Conservation (phyloP, 148 eudicot species). For the Fagopyrum esculentum region DNA sequence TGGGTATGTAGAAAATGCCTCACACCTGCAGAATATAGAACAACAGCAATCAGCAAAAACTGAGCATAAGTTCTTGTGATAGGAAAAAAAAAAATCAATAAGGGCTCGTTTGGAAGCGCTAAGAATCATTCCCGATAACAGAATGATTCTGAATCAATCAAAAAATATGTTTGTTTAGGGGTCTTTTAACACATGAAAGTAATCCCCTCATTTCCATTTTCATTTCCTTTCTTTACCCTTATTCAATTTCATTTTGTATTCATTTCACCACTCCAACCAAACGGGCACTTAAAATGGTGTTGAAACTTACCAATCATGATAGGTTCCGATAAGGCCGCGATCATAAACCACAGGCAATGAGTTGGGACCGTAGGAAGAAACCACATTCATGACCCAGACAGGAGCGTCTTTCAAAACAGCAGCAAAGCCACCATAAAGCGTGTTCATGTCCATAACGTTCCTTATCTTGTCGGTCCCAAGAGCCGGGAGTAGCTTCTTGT, state of each 20-base stretch:
- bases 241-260: no score
- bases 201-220: no score
- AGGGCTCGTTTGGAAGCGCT: neutral
- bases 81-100: neutral
- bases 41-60: neutral
- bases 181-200: no score
- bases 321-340: conserved; percentile 87
- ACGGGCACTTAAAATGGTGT: neutral
- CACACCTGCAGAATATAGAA: conserved; percentile 48
- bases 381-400: conserved; percentile 96
- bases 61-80: neutral
- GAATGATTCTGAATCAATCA: no score
- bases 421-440: conserved; percentile 85
- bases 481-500: conserved; percentile 66
- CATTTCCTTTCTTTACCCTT: no score
- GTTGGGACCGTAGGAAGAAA: conserved; percentile 73
- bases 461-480: conserved; percentile 77
- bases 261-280: neutral
- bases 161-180: no score
- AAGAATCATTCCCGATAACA: no score
- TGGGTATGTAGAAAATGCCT: conserved; percentile 96
- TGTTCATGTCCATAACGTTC: conserved; percentile 98
- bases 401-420: conserved; percentile 67
- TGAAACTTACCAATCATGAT: conserved; percentile 78
- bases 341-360: conserved; percentile 79